phyloP scores from a whole-genome alignment of 176 grass and related monocot genomes.

The Puccinellia tenuiflora region DNA sequence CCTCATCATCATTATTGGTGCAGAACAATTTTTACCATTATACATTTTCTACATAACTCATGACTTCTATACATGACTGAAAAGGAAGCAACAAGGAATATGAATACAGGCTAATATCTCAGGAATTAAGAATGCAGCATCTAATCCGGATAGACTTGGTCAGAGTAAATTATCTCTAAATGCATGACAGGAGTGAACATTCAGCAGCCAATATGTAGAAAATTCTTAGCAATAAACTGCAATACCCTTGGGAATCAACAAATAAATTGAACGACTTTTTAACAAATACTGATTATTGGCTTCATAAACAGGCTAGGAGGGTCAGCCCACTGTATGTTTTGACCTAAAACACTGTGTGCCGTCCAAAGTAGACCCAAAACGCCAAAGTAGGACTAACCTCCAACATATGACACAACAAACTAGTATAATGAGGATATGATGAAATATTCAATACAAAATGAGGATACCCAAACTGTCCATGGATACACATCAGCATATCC shows the following conservation, averaged over 20 bases:
- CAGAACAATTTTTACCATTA: background rate
- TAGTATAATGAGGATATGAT: background rate
- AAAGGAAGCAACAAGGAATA: background rate
- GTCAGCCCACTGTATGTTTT: background rate
- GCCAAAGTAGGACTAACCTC: background rate
- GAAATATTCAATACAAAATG: background rate
- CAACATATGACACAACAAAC: background rate
- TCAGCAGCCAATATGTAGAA: background rate
- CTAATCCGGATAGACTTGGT: background rate
- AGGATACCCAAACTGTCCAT: background rate
- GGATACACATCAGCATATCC: background rate
- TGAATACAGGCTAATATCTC: background rate
- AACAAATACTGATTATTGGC: background rate
- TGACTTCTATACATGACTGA: background rate
- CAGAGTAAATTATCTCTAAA: background rate
- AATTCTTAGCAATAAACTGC: background rate
- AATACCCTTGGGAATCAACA: background rate
- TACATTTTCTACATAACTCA: background rate
- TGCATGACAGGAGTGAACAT: background rate
- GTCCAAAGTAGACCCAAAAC: background rate
- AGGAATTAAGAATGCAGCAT: background rate
- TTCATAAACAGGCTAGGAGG: background rate
- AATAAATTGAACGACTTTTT: background rate
- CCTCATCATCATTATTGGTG: background rate
- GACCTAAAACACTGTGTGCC: background rate